These are phyloP conservation scores for Ricinus communis DNA, from an alignment of 345 rosid species.

Conservation along the genomic window DNA sequence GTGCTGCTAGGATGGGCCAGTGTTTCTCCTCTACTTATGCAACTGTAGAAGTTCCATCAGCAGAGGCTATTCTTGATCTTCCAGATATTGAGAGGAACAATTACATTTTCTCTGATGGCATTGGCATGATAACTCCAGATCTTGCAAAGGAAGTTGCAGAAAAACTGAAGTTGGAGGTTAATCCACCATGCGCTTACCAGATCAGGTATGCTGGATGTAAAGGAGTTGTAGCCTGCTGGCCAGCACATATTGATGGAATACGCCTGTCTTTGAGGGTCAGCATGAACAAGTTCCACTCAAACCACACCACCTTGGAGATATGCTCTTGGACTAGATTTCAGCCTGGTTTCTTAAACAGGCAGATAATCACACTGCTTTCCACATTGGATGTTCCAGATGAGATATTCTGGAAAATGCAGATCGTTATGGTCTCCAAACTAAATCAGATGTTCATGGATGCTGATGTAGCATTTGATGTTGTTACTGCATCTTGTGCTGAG, in stretches of 20 bases:
- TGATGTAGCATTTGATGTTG: conserved; percentile 78
- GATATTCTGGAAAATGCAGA: conserved; percentile 75
- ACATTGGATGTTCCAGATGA: conserved; percentile 62
- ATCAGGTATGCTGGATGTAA: conserved; percentile 90
- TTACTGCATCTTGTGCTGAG: conserved; percentile 73
- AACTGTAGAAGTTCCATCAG: conserved; percentile 62
- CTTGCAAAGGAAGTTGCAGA: conserved; percentile 73
- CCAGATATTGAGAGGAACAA: conserved; percentile 59
- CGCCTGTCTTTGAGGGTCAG: conserved; percentile 67
- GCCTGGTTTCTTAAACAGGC: conserved; percentile 91
- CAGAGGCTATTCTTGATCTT: conserved; percentile 47
- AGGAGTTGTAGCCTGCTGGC: conserved; percentile 96
- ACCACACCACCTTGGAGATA: conserved; percentile 71
- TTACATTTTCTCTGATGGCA: conserved; percentile 83
- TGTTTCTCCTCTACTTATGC: conserved; percentile 98
- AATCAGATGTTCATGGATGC: conserved; percentile 62
- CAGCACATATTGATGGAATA: conserved; percentile 53
- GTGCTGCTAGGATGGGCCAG: conserved; percentile 95
- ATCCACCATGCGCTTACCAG: conserved; percentile 76
- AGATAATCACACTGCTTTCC: conserved; percentile 76
- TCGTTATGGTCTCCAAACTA: conserved; percentile 56
- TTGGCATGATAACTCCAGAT: conserved; percentile 78
- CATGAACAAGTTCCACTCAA: conserved; percentile 69
- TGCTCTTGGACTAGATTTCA: conserved; percentile 92
- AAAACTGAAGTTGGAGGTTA: conserved; percentile 55